Evolutionary conservation across 441 rosid species (phyloP).

Genomic region (Mallotus repandus): DNA sequence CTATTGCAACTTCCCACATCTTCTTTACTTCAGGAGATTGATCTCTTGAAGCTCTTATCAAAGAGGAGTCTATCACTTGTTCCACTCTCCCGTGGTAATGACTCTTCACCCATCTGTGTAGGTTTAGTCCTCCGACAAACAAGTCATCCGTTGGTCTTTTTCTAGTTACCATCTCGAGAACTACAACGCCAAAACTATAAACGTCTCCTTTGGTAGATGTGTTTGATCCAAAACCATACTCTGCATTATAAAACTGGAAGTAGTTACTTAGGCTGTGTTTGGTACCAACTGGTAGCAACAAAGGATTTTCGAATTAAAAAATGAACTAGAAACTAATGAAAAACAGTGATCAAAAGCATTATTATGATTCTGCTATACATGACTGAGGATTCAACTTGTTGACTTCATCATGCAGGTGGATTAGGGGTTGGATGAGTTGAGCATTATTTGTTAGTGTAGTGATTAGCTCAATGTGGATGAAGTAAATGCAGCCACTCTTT

Average conservation of each 20-base stretch:
- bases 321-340: background rate
- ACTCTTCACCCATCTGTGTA: conserved; percentile 33
- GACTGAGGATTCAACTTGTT: background rate
- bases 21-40: conserved; percentile 42
- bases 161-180: conserved; percentile 30
- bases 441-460: no score
- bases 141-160: conserved; percentile 31
- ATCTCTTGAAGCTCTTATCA: conserved; percentile 38
- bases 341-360: background rate
- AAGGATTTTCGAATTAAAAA: background rate
- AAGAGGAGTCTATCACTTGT: conserved; percentile 42
- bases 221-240: conserved; percentile 26
- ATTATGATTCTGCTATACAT: background rate
- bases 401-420: background rate
- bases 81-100: conserved; percentile 42
- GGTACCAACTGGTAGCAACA: background rate
- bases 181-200: conserved; percentile 27
- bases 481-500: background rate
- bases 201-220: conserved; percentile 32
- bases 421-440: no score
- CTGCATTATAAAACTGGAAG: conserved; percentile 18
- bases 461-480: background rate
- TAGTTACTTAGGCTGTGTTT: background rate
- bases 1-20: conserved; percentile 54
- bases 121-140: conserved; percentile 26